Percentiles rank a stretch among this genome's conserved stretches.
Conservation (phyloP, 768 basidiomycete genomes). For the Tricholoma flavovirens region DNA sequence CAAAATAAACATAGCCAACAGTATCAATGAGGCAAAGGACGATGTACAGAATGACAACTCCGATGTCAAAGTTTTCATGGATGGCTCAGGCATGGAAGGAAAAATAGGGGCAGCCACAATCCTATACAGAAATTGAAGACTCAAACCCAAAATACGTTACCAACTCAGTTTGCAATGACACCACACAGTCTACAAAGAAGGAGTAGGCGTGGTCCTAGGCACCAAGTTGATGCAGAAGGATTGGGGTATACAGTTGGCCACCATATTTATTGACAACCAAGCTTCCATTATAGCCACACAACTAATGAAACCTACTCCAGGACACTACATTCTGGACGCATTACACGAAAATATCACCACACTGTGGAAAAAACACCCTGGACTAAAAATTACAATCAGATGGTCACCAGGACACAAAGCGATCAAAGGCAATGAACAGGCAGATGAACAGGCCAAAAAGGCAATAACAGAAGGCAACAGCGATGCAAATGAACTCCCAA, state of each 20-base stretch:
- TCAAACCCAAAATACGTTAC: background rate
- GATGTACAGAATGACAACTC: too few relatives aligned
- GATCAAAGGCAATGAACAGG: too few relatives aligned
- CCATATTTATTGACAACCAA: slow-evolving; percentile 18
- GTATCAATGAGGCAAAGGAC: too few relatives aligned
- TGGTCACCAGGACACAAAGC: too few relatives aligned
- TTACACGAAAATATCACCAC: too few relatives aligned
- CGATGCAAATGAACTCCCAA: too few relatives aligned
- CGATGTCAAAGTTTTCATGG: too few relatives aligned
- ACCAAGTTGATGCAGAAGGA: slow-evolving; percentile 7
- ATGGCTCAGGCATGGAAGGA: background rate
- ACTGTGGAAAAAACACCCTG: too few relatives aligned
- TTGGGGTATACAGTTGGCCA: background rate
- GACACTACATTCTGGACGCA: slow-evolving; percentile 3
- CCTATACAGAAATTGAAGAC: background rate
- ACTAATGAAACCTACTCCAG: background rate
- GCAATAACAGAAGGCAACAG: too few relatives aligned
- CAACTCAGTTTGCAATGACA: slow-evolving; percentile 5
- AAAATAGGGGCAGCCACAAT: slow-evolving; percentile 18
- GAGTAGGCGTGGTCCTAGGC: slow-evolving; percentile 13
- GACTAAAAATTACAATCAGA: too few relatives aligned
- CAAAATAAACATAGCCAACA: too few relatives aligned
- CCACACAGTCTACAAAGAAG: slow-evolving; percentile 17
- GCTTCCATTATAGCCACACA: slow-evolving; percentile 9
- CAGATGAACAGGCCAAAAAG: too few relatives aligned